Evolutionary conservation across 2,329 filamentous ascomycete species (phyloP), one percentile per base, ranked within the genome.

Genomic region (Xylariaceae sp.): DNA sequence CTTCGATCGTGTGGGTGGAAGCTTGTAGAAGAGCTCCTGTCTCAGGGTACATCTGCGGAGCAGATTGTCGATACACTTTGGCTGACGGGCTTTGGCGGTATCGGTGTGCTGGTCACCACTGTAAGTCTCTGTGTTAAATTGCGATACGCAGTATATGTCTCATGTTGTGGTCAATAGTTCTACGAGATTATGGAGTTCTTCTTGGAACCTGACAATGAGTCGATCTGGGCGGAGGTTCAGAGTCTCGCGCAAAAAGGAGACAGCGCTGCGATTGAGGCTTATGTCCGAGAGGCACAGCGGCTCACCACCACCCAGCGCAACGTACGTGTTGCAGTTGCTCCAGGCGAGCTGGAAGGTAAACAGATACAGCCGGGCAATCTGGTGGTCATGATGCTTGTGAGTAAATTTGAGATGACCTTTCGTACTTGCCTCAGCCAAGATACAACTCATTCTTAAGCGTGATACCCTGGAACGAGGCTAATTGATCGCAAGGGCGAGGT

Each of bases 111-210:
- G 1, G 66, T 73, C 27, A 72, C 68, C 7, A 44, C 61, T 36
- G 71, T 73, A 49, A 61, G 67, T 62, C 35, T 27, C 30, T 1
- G 11, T 12, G 11, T 40, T 18, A 12, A 33, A 10, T 5, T 41
- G n/a, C 19, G 19, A 6, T 30, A n/a, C 18, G 12, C 6, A 6
- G 33, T 17, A 7, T 39, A 27, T 11, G 17, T 39, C 42, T 17
- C 51, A 53, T 48, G 53, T 19, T 27, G 12, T 38, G 35, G 2
- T 36, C 7, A 33, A 14, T 46, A 75, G 71, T 75, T 75, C 53
- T 71, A 69, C 52, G 71, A 76, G 49, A 63, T 75, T 10, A 49
- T 75, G 40, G 61, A 68, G 2, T 75, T 61, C 59, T 75, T 74
- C 61, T 57, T 75, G 1, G 65, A 63, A 1, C 61, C 64, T 0